Conservation (phyloP, 306 rosid genomes). For the Gillenia trifoliata region DNA sequence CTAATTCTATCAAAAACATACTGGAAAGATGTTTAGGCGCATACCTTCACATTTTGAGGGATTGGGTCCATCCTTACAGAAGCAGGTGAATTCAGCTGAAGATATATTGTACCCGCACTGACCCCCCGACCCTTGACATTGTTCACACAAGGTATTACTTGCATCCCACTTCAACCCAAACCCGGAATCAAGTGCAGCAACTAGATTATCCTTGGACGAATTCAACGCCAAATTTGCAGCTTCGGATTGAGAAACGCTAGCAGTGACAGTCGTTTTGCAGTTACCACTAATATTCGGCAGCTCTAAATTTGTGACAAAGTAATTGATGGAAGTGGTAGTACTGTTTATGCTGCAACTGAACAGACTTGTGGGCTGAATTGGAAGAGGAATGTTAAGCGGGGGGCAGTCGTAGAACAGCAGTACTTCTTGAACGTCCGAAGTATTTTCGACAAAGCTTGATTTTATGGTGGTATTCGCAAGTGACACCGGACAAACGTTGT, state of each 20-base stretch:
- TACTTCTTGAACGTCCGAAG: slow-evolving; percentile 6
- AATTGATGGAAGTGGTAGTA: slow-evolving; percentile 13
- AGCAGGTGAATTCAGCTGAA: slow-evolving; percentile 43
- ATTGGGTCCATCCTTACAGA: slow-evolving; percentile 36
- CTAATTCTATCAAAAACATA: background rate
- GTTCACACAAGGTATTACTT: slow-evolving; percentile 29
- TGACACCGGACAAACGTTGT: slow-evolving; percentile 8
- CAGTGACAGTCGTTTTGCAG: slow-evolving; percentile 18
- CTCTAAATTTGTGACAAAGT: slow-evolving; percentile 11
- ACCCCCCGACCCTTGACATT: slow-evolving; percentile 41
- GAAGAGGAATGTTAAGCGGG: background rate
- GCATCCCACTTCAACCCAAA: slow-evolving; percentile 45
- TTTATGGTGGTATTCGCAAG: background rate
- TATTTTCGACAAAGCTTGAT: background rate
- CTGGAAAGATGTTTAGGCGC: background rate
- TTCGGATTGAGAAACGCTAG: slow-evolving; percentile 29
- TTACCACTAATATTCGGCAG: background rate
- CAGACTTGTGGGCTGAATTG: background rate
- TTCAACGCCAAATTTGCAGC: background rate
- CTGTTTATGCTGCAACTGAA: slow-evolving; percentile 33
- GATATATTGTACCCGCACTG: slow-evolving; percentile 34
- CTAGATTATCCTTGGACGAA: slow-evolving; percentile 13
- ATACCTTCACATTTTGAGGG: slow-evolving; percentile 22
- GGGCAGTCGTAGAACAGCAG: slow-evolving; percentile 41
- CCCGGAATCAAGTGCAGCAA: slow-evolving; percentile 32